These are phyloP conservation scores for Darksidea phi DNA, from an alignment of 495 filamentous ascomycete species.

Conservation along the genomic window DNA sequence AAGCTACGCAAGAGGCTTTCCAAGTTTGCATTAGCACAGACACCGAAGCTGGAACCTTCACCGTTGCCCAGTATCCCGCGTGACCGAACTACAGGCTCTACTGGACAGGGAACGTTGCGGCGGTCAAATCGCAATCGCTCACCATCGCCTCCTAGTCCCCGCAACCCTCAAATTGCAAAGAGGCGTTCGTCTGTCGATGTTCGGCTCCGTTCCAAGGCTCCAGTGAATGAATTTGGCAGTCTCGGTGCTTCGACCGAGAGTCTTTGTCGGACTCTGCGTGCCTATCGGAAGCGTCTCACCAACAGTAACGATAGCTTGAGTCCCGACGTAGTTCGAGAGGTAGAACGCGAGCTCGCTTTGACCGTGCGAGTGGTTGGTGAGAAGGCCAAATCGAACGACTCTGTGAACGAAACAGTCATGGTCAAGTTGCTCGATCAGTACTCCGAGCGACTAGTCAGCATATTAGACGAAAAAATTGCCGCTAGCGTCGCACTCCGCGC, in stretches of 20 bases:
- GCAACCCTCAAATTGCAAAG: constrained; percentile 27
- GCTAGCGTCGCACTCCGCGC: constrained; percentile 38
- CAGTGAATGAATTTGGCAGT: constrained; percentile 55
- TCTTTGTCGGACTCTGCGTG: constrained; percentile 71
- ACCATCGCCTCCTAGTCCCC: constrained; percentile 42
- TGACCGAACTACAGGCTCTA: constrained; percentile 9
- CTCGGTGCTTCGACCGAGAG: constrained; percentile 77
- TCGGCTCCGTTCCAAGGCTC: constrained; percentile 54
- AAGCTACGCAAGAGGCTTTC: constrained; percentile 38
- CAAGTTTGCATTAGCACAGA: constrained; percentile 40
- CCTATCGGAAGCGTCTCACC: constrained; percentile 78
- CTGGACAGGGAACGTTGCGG: constrained; percentile 11
- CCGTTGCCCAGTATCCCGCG: constrained; percentile 30
- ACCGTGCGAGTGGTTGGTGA: constrained; percentile 70
- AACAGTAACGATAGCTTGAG: constrained; percentile 58
- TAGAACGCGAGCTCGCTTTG: constrained; percentile 76
- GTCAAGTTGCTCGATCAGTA: constrained; percentile 68
- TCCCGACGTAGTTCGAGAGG: constrained; percentile 64
- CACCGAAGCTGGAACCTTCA: constrained; percentile 43
- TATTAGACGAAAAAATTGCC: constrained; percentile 68
- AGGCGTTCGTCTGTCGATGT: constrained; percentile 60
- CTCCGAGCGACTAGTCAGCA: constrained; percentile 63
- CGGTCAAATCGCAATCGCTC: constrained; percentile 36
- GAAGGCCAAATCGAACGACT: constrained; percentile 45
- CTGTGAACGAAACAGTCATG: constrained; percentile 57